Percentiles rank a stretch among this genome's conserved stretches.
Conservation (phyloP, 495 filamentous ascomycete species). For the Friedmanniomyces simplex region DNA sequence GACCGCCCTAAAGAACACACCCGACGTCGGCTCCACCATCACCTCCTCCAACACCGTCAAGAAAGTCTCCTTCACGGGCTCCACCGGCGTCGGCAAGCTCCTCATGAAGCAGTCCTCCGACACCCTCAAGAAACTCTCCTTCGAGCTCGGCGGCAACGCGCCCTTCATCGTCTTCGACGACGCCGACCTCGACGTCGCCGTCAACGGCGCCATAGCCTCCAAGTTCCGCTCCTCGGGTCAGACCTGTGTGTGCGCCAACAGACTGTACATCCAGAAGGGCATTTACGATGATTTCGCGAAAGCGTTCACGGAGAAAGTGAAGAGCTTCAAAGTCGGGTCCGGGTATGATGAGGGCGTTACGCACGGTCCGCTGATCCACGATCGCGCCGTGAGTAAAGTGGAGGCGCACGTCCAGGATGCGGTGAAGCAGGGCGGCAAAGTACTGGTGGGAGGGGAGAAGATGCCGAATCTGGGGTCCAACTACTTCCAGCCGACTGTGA, state of each 20-base stretch:
- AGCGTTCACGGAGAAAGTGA: slow-evolving; percentile 33
- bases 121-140: slow-evolving; percentile 59
- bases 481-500: slow-evolving; percentile 45
- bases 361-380: slow-evolving; percentile 37
- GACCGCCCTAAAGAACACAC: slow-evolving; percentile 53
- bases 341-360: slow-evolving; percentile 34
- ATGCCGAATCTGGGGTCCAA: slow-evolving; percentile 34
- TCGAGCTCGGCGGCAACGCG: slow-evolving; percentile 67
- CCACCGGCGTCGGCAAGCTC: slow-evolving; percentile 52
- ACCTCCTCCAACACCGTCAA: slow-evolving; percentile 54
- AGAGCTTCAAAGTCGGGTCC: slow-evolving; percentile 35
- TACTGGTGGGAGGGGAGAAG: slow-evolving; percentile 35
- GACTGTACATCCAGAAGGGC: slow-evolving; percentile 54
- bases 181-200: slow-evolving; percentile 54
- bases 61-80: slow-evolving; percentile 68
- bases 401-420: slow-evolving; percentile 33
- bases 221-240: slow-evolving; percentile 64
- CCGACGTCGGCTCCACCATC: slow-evolving; percentile 51
- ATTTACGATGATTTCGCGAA: slow-evolving; percentile 37
- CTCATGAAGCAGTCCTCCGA: slow-evolving; percentile 49
- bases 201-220: slow-evolving; percentile 47
- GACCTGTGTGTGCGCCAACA: slow-evolving; percentile 64
- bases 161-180: slow-evolving; percentile 68
- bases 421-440: slow-evolving; percentile 30
- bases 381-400: slow-evolving; percentile 33